These are phyloP conservation scores for Thymus quinquecostatus DNA, from an alignment of 257 asterid genomes.

Conservation along the genomic window DNA sequence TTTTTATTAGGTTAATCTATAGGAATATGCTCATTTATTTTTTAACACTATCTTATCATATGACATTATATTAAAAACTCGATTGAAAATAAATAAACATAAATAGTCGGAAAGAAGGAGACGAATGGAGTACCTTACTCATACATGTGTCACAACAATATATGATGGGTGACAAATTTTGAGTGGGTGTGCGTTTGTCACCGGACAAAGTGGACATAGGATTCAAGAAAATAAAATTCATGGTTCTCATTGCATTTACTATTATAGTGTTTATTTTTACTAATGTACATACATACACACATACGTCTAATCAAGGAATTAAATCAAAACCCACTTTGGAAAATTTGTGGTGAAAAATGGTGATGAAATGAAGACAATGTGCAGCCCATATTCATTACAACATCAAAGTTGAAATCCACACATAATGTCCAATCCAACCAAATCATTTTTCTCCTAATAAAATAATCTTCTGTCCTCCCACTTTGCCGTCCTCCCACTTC, in stretches of 20 bases:
- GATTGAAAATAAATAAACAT: no score
- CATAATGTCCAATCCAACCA: not conserved
- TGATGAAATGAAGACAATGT: constrained; percentile 6
- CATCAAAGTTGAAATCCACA: constrained; percentile 18
- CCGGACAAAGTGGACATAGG: constrained; percentile 22
- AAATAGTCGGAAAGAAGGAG: no score
- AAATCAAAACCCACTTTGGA: constrained; percentile 17
- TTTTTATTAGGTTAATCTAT: no score
- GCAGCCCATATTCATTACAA: constrained; percentile 25
- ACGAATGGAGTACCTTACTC: no score
- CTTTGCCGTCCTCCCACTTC: no score
- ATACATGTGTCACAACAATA: not conserved
- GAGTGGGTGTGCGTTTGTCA: not conserved
- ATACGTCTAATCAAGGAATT: constrained; percentile 19
- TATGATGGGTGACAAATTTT: not conserved
- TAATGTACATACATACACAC: not conserved
- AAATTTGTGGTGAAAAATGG: constrained; percentile 37
- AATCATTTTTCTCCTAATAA: constrained; percentile 3
- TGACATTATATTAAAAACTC: no score
- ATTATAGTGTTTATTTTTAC: not conserved
- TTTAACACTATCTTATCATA: no score
- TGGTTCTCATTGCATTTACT: constrained; percentile 1
- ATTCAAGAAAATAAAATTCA: not conserved
- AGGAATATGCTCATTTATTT: no score
- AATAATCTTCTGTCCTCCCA: no score